Conservation (phyloP, 192 early-diverging fungal species). For the Podila epigama region DNA sequence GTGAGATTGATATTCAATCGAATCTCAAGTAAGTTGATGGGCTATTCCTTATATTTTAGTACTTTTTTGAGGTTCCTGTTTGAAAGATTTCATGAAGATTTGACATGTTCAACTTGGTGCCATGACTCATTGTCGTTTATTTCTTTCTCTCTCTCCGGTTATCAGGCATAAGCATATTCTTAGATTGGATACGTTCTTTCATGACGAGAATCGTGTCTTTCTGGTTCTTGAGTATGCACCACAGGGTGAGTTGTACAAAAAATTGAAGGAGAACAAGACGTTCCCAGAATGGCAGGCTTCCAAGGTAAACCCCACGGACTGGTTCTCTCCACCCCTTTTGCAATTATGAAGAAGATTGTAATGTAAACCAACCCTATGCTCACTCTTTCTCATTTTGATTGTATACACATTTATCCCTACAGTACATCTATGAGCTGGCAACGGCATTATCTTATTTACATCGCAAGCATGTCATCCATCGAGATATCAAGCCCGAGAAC, state of each 20-base stretch:
- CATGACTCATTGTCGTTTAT: not conserved
- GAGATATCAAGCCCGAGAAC: conserved; percentile 98
- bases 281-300: conserved; percentile 82
- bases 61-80: no score
- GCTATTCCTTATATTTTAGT: no score
- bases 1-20: conserved; percentile 96
- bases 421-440: conserved; percentile 92
- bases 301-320: conserved; percentile 54
- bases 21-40: conserved; percentile 81
- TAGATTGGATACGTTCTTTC: conserved; percentile 94
- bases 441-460: conserved; percentile 88
- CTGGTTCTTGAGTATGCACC: conserved; percentile 97
- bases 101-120: no score
- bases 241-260: conserved; percentile 91
- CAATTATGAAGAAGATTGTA: not conserved
- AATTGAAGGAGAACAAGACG: conserved; percentile 69
- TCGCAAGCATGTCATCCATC: conserved; percentile 89
- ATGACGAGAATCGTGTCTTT: conserved; percentile 91
- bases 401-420: not conserved
- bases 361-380: not conserved
- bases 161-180: conserved; percentile 90
- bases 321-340: not conserved
- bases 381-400: not conserved
- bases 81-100: no score
- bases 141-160: not conserved